Evolutionary conservation across 1,139 yeast species (phyloP).

Genomic region (Blastobotrys indianensis): DNA sequence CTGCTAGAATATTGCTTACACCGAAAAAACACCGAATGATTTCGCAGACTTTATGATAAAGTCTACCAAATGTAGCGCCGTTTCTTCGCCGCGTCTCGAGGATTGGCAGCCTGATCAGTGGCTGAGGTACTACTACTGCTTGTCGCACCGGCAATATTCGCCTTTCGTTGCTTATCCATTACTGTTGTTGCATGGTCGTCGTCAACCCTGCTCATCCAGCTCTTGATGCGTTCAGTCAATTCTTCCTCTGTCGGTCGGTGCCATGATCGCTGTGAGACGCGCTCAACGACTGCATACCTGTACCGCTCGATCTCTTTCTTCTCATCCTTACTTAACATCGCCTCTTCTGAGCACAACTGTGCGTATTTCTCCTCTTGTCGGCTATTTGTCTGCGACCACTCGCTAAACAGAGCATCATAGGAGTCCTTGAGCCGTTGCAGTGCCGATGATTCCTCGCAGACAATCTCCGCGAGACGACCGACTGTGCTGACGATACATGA

Average conservation of each 20-base stretch:
- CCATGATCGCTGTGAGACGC: conserved; percentile 9
- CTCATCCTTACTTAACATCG: conserved; percentile 1
- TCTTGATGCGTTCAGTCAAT: conserved; percentile 6
- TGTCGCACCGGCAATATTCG: too few relatives aligned
- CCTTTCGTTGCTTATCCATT: too few relatives aligned
- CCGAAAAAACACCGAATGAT: too few relatives aligned
- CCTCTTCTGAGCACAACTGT: background rate
- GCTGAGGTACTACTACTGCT: too few relatives aligned
- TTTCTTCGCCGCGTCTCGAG: too few relatives aligned
- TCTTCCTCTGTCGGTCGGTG: conserved; percentile 5
- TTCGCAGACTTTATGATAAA: too few relatives aligned
- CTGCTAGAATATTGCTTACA: too few relatives aligned
- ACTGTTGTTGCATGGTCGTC: background rate
- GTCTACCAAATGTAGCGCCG: too few relatives aligned
- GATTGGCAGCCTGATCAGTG: too few relatives aligned
- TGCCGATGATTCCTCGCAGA: conserved; percentile 4
- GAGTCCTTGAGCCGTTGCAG: conserved; percentile 10
- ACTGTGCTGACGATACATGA: too few relatives aligned
- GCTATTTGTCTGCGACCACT: conserved; percentile 9
- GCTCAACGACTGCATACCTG: conserved; percentile 9
- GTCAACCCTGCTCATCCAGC: conserved; percentile 1
- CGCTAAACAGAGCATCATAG: conserved; percentile 6
- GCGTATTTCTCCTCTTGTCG: conserved; percentile 5
- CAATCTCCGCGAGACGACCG: too few relatives aligned
- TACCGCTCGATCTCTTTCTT: conserved; percentile 8